Base-by-base conservation (phyloP, 371 early-diverging fungal species). In the Rhizomucor pusillus region DNA sequence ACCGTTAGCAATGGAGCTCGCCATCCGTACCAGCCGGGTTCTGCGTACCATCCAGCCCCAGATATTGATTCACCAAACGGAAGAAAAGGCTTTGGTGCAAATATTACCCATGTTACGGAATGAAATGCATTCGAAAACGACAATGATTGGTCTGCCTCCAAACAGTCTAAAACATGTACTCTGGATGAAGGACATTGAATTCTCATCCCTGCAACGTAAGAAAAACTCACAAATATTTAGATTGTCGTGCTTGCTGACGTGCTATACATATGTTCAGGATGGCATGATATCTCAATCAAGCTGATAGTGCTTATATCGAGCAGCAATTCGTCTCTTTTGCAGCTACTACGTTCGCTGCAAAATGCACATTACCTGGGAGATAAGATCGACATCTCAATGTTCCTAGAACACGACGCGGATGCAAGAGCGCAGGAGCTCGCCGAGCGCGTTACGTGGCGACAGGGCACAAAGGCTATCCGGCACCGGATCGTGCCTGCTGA, bases 361-460 rank as follows among this genome's bases (percentile, higher is more conserved):
- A 70, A 67, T 29, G 79, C 82, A 11, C 65, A 75, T 55, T 83
- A 75, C 50, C 47, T 85, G 48, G 81, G 81, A 23, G 85, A 85
- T 56, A 56, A 55, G 10, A 69, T 85, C 13, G 69, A 74, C 14
- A 24, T 85, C 19, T 72, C 79, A 1, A 61, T 85, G 33, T 70
- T 81, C 45, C 73, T 83, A 77, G 84, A 83, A 29, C 67, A 71
- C 41, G 70, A 62, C 18, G 74, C 68, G 6, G 84, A 82, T 43
- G 61, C 65, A 13, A 63, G 75, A 14, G 78, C 80, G 2, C 65
- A 72, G 24, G 65, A 68, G 12, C 73, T 76, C 59, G 79, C 63
- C 5, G 63, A 74, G n/a, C 64, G 62, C n/a, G 67, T 77, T 36
- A 59, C 70, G 25, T 86, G 85, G 85, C 63, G 50, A 12, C 65